A percentile compares a stretch with the other conserved stretches of the same genome.
phyloP scores from a whole-genome alignment of 352 stramenopile genomes.

The Globisporangium takayamanum region DNA sequence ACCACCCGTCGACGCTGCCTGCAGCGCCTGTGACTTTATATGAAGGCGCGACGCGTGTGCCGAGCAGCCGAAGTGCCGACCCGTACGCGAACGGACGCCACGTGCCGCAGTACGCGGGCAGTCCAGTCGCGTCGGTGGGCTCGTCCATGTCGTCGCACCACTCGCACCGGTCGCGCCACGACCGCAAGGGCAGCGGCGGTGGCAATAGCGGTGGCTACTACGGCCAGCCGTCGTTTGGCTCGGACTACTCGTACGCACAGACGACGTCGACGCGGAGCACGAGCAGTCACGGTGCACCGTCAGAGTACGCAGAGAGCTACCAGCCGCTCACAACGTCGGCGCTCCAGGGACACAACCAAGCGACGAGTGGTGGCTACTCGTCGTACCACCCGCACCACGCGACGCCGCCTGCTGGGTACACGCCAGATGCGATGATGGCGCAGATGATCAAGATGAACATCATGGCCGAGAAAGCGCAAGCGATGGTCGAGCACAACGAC shows the following conservation, averaged over 20 bases:
- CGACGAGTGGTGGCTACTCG: constrained; percentile 6
- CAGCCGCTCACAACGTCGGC: constrained; percentile 9
- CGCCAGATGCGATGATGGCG: constrained; percentile 50
- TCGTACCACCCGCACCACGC: background rate
- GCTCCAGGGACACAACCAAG: constrained; percentile 3
- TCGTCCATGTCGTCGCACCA: background rate
- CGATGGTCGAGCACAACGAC: constrained; percentile 56
- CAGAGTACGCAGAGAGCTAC: constrained; percentile 13
- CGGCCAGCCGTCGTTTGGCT: constrained; percentile 14
- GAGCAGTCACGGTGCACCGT: constrained; percentile 12
- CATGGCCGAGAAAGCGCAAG: constrained; percentile 55
- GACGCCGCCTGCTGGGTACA: constrained; percentile 13
- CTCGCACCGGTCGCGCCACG: background rate
- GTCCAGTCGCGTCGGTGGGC: background rate
- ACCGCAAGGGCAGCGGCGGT: background rate
- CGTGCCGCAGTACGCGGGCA: constrained; percentile 9
- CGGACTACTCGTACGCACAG: constrained; percentile 17
- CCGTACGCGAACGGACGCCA: constrained; percentile 5
- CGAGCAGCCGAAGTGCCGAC: constrained; percentile 5
- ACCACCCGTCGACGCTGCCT: constrained; percentile 3
- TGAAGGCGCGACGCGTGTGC: background rate
- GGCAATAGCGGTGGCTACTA: background rate
- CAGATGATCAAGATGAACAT: constrained; percentile 78
- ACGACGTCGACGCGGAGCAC: constrained; percentile 11
- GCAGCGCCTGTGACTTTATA: constrained; percentile 5